Percentiles rank a stretch among this genome's conserved stretches.
phyloP scores from a whole-genome alignment of 139 green algal species.

The Chlorella ohadii region DNA sequence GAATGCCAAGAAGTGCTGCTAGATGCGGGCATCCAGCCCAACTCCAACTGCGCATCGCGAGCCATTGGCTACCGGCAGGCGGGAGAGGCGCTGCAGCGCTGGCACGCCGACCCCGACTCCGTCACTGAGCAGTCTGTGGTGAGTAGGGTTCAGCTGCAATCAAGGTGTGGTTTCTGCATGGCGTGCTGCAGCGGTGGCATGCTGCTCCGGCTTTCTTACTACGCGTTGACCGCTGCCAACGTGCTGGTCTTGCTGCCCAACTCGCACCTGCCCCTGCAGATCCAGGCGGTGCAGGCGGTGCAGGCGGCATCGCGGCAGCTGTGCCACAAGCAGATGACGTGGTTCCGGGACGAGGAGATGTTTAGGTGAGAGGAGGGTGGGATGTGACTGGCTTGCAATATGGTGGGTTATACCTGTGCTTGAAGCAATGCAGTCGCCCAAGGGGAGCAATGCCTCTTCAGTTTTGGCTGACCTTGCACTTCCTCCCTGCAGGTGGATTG shows the following conservation, averaged over 20 bases:
- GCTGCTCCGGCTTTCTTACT: too few relatives aligned
- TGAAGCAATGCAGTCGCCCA: too few relatives aligned
- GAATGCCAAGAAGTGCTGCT: conserved; percentile 67
- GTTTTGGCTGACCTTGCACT: too few relatives aligned
- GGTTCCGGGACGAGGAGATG: conserved; percentile 77
- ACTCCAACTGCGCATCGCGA: conserved; percentile 65
- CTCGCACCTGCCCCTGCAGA: not conserved
- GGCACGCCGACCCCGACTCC: not conserved
- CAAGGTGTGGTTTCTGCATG: too few relatives aligned
- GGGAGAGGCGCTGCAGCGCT: conserved; percentile 50
- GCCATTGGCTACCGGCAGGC: conserved; percentile 83
- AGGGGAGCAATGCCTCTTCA: too few relatives aligned
- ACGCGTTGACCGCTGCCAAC: too few relatives aligned
- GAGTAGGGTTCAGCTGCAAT: not conserved
- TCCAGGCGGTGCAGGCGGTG: conserved; percentile 66
- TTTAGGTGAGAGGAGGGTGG: conserved; percentile 53
- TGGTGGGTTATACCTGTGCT: too few relatives aligned
- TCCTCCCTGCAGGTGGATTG: conserved; percentile 44
- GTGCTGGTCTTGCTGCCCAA: too few relatives aligned
- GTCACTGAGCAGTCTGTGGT: not conserved
- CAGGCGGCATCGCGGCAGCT: conserved; percentile 73
- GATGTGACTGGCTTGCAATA: not conserved
- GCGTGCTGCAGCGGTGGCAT: too few relatives aligned
- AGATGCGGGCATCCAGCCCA: conserved; percentile 44
- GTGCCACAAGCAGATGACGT: conserved; percentile 81